A percentile compares a stretch with the other conserved stretches of the same genome.
phyloP scores from a whole-genome alignment of 2,329 filamentous ascomycete genomes.

The Aspergillus udagawae region DNA sequence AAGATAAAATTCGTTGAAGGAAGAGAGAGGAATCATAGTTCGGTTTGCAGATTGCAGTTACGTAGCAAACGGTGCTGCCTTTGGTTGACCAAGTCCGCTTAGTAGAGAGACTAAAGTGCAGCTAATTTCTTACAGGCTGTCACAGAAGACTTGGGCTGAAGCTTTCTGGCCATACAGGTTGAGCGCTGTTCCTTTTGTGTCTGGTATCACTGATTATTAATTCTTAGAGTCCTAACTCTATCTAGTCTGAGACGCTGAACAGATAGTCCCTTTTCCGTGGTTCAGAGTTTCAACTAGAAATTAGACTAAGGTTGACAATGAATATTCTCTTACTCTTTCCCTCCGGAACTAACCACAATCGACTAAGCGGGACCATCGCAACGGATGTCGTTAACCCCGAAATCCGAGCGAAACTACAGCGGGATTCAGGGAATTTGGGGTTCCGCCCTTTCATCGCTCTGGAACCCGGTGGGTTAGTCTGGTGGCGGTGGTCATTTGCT shows the following conservation, averaged over 20 bases:
- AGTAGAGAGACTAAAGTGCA: neutral
- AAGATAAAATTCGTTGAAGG: neutral
- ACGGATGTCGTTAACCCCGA: slow-evolving; percentile 5
- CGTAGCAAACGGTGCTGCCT: neutral
- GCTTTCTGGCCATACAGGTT: neutral
- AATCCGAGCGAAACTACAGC: neutral
- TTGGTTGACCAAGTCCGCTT: neutral
- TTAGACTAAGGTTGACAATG: no score
- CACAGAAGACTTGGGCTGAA: neutral
- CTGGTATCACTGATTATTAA: neutral
- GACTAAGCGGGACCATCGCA: neutral
- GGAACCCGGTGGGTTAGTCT: neutral
- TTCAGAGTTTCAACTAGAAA: neutral
- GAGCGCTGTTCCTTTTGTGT: neutral
- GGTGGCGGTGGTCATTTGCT: neutral
- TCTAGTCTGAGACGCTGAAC: neutral
- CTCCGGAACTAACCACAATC: neutral
- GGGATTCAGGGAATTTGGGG: neutral
- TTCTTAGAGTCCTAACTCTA: neutral
- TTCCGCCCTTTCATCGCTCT: no score
- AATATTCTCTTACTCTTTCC: neutral
- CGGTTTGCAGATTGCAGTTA: neutral
- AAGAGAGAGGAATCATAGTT: neutral
- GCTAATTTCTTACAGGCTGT: neutral
- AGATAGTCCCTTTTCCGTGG: neutral